A percentile compares a stretch with the other conserved stretches of the same genome.
Conservation (phyloP, 768 basidiomycete species). For the Trametes coccinea region DNA sequence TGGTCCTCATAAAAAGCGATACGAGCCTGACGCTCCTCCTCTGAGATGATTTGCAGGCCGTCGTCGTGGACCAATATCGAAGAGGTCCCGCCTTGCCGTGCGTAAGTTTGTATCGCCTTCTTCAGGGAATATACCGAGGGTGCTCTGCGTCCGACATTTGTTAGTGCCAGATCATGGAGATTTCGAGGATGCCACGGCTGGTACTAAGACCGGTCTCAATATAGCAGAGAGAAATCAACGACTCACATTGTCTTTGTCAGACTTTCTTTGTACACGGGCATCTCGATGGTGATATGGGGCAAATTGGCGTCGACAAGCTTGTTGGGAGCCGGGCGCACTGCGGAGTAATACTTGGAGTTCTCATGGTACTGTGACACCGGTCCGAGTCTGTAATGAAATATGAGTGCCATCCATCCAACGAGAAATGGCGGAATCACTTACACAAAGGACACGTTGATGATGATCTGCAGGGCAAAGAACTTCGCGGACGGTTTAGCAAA, state of each 20-base stretch:
- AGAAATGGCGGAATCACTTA: conserved; percentile 52
- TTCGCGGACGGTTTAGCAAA: conserved; percentile 30
- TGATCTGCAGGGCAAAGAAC: conserved; percentile 75
- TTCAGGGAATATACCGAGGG: conserved; percentile 78
- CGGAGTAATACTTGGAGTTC: conserved; percentile 83
- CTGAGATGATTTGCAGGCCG: conserved; percentile 67
- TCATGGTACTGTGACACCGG: conserved; percentile 85
- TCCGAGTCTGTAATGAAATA: conserved; percentile 51
- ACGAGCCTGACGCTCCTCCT: conserved; percentile 64
- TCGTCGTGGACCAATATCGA: conserved; percentile 83
- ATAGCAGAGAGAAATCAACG: not conserved
- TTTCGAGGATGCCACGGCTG: not conserved
- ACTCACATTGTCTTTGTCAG: conserved; percentile 80
- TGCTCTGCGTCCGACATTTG: conserved; percentile 41
- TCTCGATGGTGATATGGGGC: conserved; percentile 76
- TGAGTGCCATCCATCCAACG: conserved; percentile 1
- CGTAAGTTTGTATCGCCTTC: conserved; percentile 87
- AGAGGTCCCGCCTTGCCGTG: conserved; percentile 82
- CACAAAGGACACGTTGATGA: conserved; percentile 50
- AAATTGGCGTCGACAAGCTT: conserved; percentile 61
- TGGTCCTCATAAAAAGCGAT: conserved; percentile 74
- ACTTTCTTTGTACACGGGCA: conserved; percentile 90
- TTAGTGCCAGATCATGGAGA: not conserved
- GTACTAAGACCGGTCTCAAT: not conserved
- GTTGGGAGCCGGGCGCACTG: conserved; percentile 59